Conservation (phyloP, 495 filamentous ascomycete genomes). For the Barbatosphaeria neglecta region DNA sequence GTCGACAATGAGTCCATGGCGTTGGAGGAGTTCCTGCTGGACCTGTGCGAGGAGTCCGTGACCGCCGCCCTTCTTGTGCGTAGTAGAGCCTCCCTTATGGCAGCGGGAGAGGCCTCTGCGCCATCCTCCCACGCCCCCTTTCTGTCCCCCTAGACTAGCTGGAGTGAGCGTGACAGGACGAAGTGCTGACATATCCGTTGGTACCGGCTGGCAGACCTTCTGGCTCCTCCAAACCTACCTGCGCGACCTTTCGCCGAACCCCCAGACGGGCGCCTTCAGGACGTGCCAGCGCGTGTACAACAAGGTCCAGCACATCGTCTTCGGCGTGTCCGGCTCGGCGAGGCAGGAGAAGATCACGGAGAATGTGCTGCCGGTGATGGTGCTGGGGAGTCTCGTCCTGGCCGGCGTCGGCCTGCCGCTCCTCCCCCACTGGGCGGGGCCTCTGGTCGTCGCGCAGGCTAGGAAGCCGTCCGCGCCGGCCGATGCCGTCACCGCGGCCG, state of each 20-base stretch:
- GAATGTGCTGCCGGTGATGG: constrained; percentile 59
- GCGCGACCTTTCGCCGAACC: constrained; percentile 57
- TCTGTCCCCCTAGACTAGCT: background rate
- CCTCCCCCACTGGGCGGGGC: constrained; percentile 51
- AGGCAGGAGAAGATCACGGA: constrained; percentile 61
- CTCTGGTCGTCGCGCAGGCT: constrained; percentile 62
- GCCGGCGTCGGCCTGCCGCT: constrained; percentile 45
- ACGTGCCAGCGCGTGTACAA: constrained; percentile 67
- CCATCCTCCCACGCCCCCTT: too few relatives aligned
- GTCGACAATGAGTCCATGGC: constrained; percentile 78
- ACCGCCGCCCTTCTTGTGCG: constrained; percentile 63
- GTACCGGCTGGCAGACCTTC: constrained; percentile 63
- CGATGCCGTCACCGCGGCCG: constrained; percentile 47
- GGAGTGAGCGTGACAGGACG: background rate
- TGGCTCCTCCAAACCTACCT: constrained; percentile 77
- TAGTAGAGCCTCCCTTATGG: too few relatives aligned
- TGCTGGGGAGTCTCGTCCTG: constrained; percentile 59
- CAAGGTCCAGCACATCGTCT: constrained; percentile 69
- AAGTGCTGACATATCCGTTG: background rate
- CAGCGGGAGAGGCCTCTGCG: too few relatives aligned
- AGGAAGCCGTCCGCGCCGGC: constrained; percentile 48
- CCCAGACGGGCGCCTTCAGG: constrained; percentile 56
- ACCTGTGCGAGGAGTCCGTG: constrained; percentile 69
- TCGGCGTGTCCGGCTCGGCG: constrained; percentile 48
- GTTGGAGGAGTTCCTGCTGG: constrained; percentile 67